Percentiles rank a stretch among this genome's conserved stretches.
These are phyloP conservation scores for Mortierella sp. DNA, from an alignment of 371 early-diverging fungal genomes.

Conservation along the genomic window DNA sequence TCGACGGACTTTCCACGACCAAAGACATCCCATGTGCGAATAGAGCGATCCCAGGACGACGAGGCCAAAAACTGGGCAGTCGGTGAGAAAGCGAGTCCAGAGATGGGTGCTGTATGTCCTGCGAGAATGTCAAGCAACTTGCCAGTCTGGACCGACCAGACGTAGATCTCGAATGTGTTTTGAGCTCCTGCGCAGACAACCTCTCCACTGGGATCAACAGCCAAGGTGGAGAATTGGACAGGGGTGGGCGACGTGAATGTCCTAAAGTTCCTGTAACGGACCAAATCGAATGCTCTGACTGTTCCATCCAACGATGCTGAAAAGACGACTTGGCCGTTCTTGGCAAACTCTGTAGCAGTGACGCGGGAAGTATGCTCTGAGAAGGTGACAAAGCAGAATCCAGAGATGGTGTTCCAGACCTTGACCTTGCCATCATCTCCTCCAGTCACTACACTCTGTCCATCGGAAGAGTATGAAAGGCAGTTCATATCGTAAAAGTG, in stretches of 20 bases:
- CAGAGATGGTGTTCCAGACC: conserved; percentile 96
- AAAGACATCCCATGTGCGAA: conserved; percentile 96
- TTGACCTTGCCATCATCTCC: conserved; percentile 98
- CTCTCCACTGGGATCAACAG: conserved; percentile 97
- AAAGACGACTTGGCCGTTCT: conserved; percentile 92
- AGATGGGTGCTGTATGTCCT: conserved; percentile 96
- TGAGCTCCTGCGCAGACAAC: conserved; percentile 96
- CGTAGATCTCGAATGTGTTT: conserved; percentile 96
- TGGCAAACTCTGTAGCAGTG: conserved; percentile 91
- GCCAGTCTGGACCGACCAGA: conserved; percentile 99
- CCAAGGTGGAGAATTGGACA: conserved; percentile 93
- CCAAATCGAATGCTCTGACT: conserved; percentile 96
- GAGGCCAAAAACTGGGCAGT: conserved; percentile 83
- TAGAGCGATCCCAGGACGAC: conserved; percentile 96
- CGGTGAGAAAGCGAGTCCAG: conserved; percentile 89
- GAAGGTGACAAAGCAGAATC: conserved; percentile 98
- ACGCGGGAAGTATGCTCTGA: conserved; percentile 92
- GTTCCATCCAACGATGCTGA: conserved; percentile 98
- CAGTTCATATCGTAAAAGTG: conserved; percentile 95
- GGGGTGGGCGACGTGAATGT: conserved; percentile 98
- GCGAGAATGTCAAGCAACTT: conserved; percentile 94
- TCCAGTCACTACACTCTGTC: conserved; percentile 96
- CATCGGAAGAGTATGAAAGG: conserved; percentile 92
- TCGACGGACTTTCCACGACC: conserved; percentile 88
- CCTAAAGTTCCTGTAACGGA: conserved; percentile 97